Conservation (phyloP, 441 rosid genomes). For the Iberis amara region DNA sequence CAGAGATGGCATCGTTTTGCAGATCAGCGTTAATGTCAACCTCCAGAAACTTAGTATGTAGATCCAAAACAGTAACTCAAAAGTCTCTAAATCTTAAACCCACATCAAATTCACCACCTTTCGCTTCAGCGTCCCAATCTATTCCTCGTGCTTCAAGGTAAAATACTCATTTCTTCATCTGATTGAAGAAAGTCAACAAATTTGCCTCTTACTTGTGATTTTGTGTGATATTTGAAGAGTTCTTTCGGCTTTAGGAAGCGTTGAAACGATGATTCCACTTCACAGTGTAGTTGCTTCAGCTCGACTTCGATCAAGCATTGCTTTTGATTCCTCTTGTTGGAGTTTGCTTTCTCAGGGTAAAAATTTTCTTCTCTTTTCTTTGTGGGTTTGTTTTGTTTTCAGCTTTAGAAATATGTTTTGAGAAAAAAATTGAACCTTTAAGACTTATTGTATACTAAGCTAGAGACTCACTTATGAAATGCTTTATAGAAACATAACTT, state of each 20-base stretch:
- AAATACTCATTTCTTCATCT: not conserved
- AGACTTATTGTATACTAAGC: not conserved
- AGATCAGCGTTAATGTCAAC: slow-evolving; percentile 49
- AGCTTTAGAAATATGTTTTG: not conserved
- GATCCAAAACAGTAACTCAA: slow-evolving; percentile 42
- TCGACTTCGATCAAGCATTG: slow-evolving; percentile 68
- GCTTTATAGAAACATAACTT: too few species aligned
- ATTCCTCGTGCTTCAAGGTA: slow-evolving; percentile 65
- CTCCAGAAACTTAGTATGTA: slow-evolving; percentile 49
- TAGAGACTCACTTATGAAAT: not conserved
- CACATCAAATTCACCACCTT: slow-evolving; percentile 32
- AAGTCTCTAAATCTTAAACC: slow-evolving; percentile 28
- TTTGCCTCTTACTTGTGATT: too few species aligned
- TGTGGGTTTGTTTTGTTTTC: not conserved
- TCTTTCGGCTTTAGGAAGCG: slow-evolving; percentile 53
- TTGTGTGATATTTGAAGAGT: slow-evolving; percentile 32
- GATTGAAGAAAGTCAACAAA: not conserved
- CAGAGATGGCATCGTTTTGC: slow-evolving; percentile 62
- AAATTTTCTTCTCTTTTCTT: not conserved
- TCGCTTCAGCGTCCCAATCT: slow-evolving; percentile 35
- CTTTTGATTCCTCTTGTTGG: slow-evolving; percentile 83
- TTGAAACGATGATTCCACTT: slow-evolving; percentile 73
- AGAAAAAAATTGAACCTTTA: not conserved
- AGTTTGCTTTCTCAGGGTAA: slow-evolving; percentile 87
- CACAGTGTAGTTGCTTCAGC: slow-evolving; percentile 83